Base-by-base conservation (phyloP, 2,329 filamentous ascomycete species). In the Sporothrix sp. region DNA sequence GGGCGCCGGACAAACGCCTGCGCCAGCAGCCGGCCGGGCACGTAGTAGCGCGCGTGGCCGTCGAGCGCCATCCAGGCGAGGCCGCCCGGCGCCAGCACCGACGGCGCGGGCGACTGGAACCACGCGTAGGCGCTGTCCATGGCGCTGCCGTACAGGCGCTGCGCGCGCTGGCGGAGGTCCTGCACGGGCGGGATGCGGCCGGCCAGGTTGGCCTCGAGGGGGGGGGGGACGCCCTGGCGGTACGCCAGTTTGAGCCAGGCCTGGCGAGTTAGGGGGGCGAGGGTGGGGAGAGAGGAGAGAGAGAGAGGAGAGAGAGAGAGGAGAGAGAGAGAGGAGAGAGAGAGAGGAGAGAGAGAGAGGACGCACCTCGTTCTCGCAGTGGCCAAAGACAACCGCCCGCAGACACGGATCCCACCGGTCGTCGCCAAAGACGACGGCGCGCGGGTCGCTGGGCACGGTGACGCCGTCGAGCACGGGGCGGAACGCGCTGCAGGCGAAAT, bases 181-280 rank as follows among this genome's bases (percentile, higher is more conserved):
- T 36, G 16, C 8, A 46, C 43, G 2, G 43, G 43, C 2, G 43
- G 43, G 5, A 46, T 46, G 3, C 43, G 43, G 9, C 43, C 43
- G 8, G 43, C 43, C 16, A 46, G 36, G n/a, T 46, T 46, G 16
- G 43, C 14, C 11, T 7, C 21, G 13, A 36, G n/a, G 7, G 30
- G 32, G 3, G 43, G 43, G 1, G 43, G 43, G 14, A 35, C 14
- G 25, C 43, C 32, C 7, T 16, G 43, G 3, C 43, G 43, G 11
- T 46, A 46, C 7, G 43, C 43, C 20, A 46, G 10, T 16, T 46
- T 46, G 21, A 46, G 14, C 43, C 43, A 46, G 20, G 43, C 43
- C 43, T 46, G 9, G 10, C 2, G 33, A 20, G 8, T 11, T 5
- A 21, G 10, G 3, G 27, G 20, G 13, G 20, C 14, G 18, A 39